Evolutionary conservation across 371 early-diverging fungal species (phyloP), one percentile per base, ranked within the genome.

Genomic region (Mucor velutinosus): DNA sequence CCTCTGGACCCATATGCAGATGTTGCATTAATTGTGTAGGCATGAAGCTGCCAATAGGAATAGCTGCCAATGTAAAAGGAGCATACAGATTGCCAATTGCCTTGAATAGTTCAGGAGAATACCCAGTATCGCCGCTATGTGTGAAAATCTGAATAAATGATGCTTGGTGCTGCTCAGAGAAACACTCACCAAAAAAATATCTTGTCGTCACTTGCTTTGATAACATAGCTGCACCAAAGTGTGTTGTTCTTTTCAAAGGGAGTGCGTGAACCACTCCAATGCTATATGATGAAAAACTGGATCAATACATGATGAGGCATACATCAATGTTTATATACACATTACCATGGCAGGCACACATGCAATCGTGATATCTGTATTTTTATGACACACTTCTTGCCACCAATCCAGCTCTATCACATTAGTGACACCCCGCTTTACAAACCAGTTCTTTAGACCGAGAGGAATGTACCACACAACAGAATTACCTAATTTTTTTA

Each of bases 371-470:
- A 86, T 74, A 21, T 71, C 73, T 15, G 82, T 81, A 47, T 60
- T 65, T 27, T 75, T 68, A 67, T 84, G 83, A 27, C 49, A 58
- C n/a, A 72, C 63, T 64, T 87, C 87, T 71, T 86, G 84, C 89
- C 87, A 89, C 87, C 87, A 89, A 65, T 87, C 87, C 30, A 87
- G 63, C 64, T 89, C 89, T 39, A 85, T 71, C n/a, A 85, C 79
- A 76, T 83, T 64, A 0, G 14, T 43, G 27, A 89, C 76, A 23
- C 79, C 79, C 62, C 80, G 65, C 51, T 75, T 66, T 7, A 68
- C 65, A 64, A 89, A 84, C 87, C 87, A 89, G 8, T 71, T 64
- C 29, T 73, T 70, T 25, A 89, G 60, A 6, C 87, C 87, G 17
- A 87, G 71, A 6, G 89, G 89, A 25, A 89, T 77, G 70, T 85